Evolutionary conservation across 1,284 basidiomycete species (phyloP), one percentile per base, ranked within the genome.

Genomic region (Boletellus deceptivus): DNA sequence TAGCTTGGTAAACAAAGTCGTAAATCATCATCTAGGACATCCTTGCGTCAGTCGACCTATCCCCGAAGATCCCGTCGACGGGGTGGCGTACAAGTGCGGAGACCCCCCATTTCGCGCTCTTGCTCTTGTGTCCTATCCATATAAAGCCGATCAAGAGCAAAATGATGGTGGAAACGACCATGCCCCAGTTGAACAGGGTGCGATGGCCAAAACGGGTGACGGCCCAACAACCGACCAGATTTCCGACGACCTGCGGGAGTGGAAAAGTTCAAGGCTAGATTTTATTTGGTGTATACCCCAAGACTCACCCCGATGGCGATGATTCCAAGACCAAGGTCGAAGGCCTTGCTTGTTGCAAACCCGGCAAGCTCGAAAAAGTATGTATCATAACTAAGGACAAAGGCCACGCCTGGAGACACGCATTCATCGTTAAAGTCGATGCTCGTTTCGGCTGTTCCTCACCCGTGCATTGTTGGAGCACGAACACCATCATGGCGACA

Each of bases 351-450:
- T 7, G 45, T 39, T 4, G 66, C 48, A 35, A 65, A 67, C 17
- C 66, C 63, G 5, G 67, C 52, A 18, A 68, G 61, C 51, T 68
- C 62, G 36, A 67, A 68, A 49, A 68, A 62, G 54, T 68, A 68
- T 34, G 64, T 60, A 10, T 64, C 58, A 35, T 48, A 69, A 17
- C 53, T 59, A 52, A 69, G 48, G 14, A 65, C 55, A 36, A 69
- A 67, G 24, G 55, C 60, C 6, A 68, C 63, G 36, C 66, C 66
- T 68, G 27, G 31, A 46, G 29, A 46, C 13, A 33, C n/a, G 17
- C 3, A 13, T 40, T 4, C 2, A 13, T 45, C 16, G 38, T 11
- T 22, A 2, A 9, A 1, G 24, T 14, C 9, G 11, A n/a, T n/a
- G n/a, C n/a, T n/a, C 2, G 6, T 5, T 4, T 0, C n/a, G 10